Evolutionary conservation across 371 early-diverging fungal species (phyloP).

Genomic region (Scutellospora calospora): DNA sequence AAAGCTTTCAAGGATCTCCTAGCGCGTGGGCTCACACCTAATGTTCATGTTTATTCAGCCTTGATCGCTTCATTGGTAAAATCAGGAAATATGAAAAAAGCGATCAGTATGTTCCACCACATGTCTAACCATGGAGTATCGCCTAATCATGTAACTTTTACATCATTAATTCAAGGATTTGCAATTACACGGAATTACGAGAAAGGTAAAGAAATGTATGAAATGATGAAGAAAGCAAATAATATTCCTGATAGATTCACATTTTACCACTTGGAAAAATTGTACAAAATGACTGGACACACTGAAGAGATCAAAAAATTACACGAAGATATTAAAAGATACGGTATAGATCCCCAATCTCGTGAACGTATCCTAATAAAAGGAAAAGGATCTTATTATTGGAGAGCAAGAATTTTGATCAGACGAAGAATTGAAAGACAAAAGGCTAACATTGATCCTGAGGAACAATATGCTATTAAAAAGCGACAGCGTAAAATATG

Average conservation of each 20-base stretch:
- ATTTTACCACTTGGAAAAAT: conserved; percentile 19
- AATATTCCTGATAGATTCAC: conserved; percentile 1
- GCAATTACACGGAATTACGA: not conserved
- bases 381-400: conserved; percentile 16
- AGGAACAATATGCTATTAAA: not conserved
- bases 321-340: not conserved
- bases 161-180: conserved; percentile 24
- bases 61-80: conserved; percentile 1
- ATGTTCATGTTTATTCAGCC: conserved; percentile 17
- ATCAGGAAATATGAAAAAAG: not conserved
- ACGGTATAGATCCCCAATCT: not conserved
- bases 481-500: not conserved
- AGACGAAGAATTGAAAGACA: conserved; percentile 5
- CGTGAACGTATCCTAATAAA: not conserved
- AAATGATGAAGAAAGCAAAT: conserved; percentile 20
- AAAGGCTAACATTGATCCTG: not conserved
- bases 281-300: not conserved
- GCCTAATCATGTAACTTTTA: not conserved
- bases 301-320: not conserved
- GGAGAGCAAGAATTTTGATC: conserved; percentile 1
- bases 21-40: not conserved
- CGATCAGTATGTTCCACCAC: not conserved
- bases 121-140: not conserved
- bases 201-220: conserved; percentile 10
- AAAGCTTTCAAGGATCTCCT: not conserved